Conservation (phyloP, 163 green algal species). For the Prototheca cutis region DNA sequence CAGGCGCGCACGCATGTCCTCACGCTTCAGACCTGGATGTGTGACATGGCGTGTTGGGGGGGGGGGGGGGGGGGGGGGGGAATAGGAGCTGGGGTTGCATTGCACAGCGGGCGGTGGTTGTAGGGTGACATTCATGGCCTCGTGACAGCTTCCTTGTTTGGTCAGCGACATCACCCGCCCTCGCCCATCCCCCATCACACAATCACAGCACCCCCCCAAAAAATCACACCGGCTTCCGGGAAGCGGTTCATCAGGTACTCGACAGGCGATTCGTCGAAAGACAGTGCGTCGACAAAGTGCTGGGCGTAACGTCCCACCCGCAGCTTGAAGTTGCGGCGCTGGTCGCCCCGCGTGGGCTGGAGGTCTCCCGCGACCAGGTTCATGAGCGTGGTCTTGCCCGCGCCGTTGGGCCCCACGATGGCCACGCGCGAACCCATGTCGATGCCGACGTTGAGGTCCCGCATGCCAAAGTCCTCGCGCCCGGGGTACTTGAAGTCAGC, state of each 20-base stretch:
- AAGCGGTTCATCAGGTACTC: slow-evolving; percentile 83
- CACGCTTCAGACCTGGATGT: slow-evolving; percentile 57
- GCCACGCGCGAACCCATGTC: slow-evolving; percentile 80
- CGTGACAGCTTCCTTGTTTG: too few relatives aligned
- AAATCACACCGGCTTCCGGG: slow-evolving; percentile 22
- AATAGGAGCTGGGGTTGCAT: background rate
- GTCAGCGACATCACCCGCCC: background rate
- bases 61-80: too few relatives aligned
- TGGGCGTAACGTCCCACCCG: slow-evolving; percentile 92
- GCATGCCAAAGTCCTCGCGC: slow-evolving; percentile 84
- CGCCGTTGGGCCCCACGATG: slow-evolving; percentile 96
- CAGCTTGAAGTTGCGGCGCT: slow-evolving; percentile 82
- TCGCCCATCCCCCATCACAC: background rate
- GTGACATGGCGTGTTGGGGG: background rate
- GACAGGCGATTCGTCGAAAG: slow-evolving; percentile 88
- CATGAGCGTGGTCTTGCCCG: slow-evolving; percentile 97
- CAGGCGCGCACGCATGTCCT: slow-evolving; percentile 86
- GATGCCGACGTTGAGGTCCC: slow-evolving; percentile 90
- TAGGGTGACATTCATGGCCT: too few relatives aligned
- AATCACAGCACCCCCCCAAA: background rate
- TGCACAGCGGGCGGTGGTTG: too few relatives aligned
- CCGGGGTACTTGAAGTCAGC: slow-evolving; percentile 88
- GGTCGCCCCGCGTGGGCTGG: slow-evolving; percentile 72
- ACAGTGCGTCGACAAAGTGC: slow-evolving; percentile 97
- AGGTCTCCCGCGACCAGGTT: slow-evolving; percentile 93